Evolutionary conservation across 1,284 basidiomycete species (phyloP).

Genomic region (Irpex sp.): DNA sequence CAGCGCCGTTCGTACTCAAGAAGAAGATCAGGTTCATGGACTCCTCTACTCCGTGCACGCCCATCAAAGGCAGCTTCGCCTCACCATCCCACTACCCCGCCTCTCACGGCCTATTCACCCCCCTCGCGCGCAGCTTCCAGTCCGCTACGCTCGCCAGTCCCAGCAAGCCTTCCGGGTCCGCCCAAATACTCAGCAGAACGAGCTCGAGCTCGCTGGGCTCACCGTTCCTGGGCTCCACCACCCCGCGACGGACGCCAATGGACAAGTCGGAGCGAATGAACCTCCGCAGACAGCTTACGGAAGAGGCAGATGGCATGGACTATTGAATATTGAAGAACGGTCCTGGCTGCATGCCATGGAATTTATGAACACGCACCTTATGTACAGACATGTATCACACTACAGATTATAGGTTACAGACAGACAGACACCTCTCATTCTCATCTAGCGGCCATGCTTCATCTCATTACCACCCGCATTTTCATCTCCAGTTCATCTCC

Average conservation of each 20-base stretch:
- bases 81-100: not conserved
- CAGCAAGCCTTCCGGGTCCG: not conserved
- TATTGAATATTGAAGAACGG: not conserved
- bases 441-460: not conserved
- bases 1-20: not conserved
- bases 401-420: too few species aligned
- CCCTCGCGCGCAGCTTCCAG: not conserved
- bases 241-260: not conserved
- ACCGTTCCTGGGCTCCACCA: not conserved
- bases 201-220: not conserved
- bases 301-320: not conserved
- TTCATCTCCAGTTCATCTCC: not conserved
- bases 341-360: not conserved
- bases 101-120: not conserved
- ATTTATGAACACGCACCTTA: not conserved
- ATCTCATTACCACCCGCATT: not conserved
- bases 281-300: not conserved
- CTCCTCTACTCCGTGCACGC: not conserved
- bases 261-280: not conserved
- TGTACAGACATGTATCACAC: not conserved
- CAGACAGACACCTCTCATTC: not conserved
- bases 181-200: not conserved
- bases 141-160: not conserved
- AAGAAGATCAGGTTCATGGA: conserved; percentile 12
- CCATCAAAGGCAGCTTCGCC: not conserved